Percentiles rank a stretch among this genome's conserved stretches.
phyloP scores from a whole-genome alignment of 2,329 filamentous ascomycete species.

The Cadophora malorum region DNA sequence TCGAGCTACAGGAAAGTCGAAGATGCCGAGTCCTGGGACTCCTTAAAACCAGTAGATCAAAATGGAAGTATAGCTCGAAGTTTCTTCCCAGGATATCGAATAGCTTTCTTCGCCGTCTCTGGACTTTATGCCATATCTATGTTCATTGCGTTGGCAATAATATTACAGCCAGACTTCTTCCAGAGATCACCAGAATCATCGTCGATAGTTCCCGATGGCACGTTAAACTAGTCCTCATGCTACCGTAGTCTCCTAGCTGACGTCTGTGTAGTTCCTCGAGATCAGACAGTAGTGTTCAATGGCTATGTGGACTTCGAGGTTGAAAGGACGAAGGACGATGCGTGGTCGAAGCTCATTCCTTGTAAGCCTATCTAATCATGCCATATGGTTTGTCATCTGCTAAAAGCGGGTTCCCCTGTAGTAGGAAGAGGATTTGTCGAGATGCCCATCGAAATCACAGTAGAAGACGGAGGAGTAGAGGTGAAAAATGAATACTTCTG shows the following conservation, averaged over 20 bases:
- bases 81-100: conserved; percentile 1
- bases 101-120: conserved; percentile 14
- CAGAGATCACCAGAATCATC: neutral
- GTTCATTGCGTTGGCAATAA: neutral
- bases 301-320: conserved; percentile 10
- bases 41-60: neutral
- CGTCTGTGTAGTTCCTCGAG: conserved; percentile 6
- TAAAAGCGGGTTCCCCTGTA: neutral
- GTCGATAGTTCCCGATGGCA: conserved; percentile 1
- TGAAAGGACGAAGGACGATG: conserved; percentile 14
- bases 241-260: neutral
- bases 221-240: neutral
- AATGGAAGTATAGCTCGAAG: neutral
- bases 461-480: conserved; percentile 16
- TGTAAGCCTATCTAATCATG: neutral
- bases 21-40: conserved; percentile 17
- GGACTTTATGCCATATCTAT: conserved; percentile 12
- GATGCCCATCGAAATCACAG: conserved; percentile 10
- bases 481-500: conserved; percentile 19
- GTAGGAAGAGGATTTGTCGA: conserved; percentile 29
- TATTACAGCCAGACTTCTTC: neutral
- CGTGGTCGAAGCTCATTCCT: conserved; percentile 14
- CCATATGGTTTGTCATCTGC: neutral
- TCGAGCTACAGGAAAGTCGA: conserved; percentile 11
- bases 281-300: conserved; percentile 15